Base-by-base conservation (phyloP, 495 filamentous ascomycete species). In the Tuber umbilicatum region DNA sequence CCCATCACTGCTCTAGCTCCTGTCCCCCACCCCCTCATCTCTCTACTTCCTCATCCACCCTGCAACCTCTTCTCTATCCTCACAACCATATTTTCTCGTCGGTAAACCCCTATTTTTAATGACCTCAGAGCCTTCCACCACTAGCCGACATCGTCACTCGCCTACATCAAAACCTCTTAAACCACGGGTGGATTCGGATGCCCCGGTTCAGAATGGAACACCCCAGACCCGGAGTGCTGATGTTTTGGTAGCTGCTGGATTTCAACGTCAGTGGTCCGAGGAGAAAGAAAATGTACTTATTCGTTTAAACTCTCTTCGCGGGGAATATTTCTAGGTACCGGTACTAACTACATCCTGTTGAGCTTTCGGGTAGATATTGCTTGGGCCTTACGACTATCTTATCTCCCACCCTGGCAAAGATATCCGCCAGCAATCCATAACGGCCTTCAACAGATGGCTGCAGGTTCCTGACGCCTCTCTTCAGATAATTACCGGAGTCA, bases 381-480 rank as follows among this genome's bases (percentile, higher is more conserved):
- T 91, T 43, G 94, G 90, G 0, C 96, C 95, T 0, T 99, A 90
- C 79, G 92, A 97, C 74, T 97, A 99, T 81, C 89, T 99, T 78
- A 86, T 90, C 76, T 85, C 88, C 31, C 89, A 94, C 76, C 95
- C 94, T 2, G 96, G 96, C 72, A 98, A 98, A 81, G 94, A 98
- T 82, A 90, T 99, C 68, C 90, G 95, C 38, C 86, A 90, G 1
- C 91, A 93, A 81, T 86, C 97, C 75, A 93, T 98, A 81, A 87
- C 90, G 68, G 93, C 94, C 41, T 99, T 99, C 84, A 93, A 99
- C 81, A 87, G 87, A 45, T 98, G 91, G 92, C 85, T 99, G 27
- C 87, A 92, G 78, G 94, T 98, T 10, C 96, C 96, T 0, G 79
- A 87, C 14, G 89, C 89, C 75, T 91, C 89, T 71, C 85, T 98